phyloP scores from a whole-genome alignment of 495 filamentous ascomycete genomes.

The Penicillium samsonianum region DNA sequence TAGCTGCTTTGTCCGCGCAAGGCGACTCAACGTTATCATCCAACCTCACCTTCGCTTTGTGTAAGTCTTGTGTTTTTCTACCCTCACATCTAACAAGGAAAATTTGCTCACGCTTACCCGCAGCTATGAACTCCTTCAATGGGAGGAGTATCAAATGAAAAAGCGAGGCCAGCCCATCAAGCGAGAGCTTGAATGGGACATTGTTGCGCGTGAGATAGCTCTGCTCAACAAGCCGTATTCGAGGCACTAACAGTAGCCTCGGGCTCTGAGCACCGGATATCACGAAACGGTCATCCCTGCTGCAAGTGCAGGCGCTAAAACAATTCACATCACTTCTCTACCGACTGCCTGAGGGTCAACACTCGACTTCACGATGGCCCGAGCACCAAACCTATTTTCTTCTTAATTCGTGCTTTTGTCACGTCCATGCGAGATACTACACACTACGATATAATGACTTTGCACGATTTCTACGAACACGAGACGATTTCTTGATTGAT shows the following conservation, averaged over 20 bases:
- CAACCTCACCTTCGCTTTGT: constrained; percentile 70
- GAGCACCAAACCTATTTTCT: background rate
- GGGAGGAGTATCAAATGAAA: constrained; percentile 71
- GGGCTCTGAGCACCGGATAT: background rate
- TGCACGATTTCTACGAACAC: constrained; percentile 26
- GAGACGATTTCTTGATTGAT: constrained; percentile 14
- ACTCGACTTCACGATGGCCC: background rate
- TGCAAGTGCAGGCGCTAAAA: too few species aligned
- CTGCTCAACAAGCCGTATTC: constrained; percentile 95
- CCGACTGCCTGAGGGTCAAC: background rate
- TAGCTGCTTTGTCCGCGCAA: constrained; percentile 88
- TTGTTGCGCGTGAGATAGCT: constrained; percentile 85
- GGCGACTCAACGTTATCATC: constrained; percentile 77
- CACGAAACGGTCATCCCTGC: background rate
- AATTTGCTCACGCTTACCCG: constrained; percentile 15
- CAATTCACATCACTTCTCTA: background rate
- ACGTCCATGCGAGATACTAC: background rate
- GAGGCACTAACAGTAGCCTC: constrained; percentile 25
- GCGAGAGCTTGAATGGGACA: constrained; percentile 88
- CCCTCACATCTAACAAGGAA: background rate
- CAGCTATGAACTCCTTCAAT: constrained; percentile 77
- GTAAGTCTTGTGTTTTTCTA: constrained; percentile 35
- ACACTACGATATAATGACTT: constrained; percentile 22
- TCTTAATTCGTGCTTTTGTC: background rate
- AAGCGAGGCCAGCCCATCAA: constrained; percentile 50